phyloP scores from a whole-genome alignment of 169 alveolate species.

The Plasmodium relictum region DNA sequence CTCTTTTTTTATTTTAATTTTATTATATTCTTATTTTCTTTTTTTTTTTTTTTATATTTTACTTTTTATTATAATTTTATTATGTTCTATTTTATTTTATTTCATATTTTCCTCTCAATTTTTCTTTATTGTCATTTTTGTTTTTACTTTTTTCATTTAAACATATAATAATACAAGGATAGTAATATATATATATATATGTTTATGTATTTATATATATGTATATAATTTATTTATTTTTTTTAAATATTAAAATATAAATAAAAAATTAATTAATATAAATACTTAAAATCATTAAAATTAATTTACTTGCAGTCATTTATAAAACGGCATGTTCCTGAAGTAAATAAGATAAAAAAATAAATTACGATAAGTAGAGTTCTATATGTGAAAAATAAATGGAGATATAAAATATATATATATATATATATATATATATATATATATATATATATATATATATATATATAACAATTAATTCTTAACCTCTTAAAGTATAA shows the following conservation, averaged over 20 bases:
- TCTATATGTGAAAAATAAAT: not conserved
- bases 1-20: not conserved
- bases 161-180: not conserved
- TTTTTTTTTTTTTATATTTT: not conserved
- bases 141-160: not conserved
- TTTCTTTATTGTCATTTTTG: not conserved
- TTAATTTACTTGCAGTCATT: constrained; percentile 76
- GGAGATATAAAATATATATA: not conserved
- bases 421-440: constrained; percentile 8
- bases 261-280: not conserved
- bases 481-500: constrained; percentile 75
- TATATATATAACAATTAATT: constrained; percentile 3
- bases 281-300: not conserved
- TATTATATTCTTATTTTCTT: not conserved
- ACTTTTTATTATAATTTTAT: not conserved
- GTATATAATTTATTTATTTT: constrained; percentile 2
- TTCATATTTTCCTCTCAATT: not conserved
- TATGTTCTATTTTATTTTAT: not conserved
- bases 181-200: constrained; percentile 6
- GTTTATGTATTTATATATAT: not conserved
- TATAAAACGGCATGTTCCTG: constrained; percentile 76
- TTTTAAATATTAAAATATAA: not conserved
- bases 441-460: constrained; percentile 2
- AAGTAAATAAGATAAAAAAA: constrained; percentile 19
- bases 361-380: not conserved